Evolutionary conservation across 2,329 filamentous ascomycete genomes (phyloP), one percentile per base, ranked within the genome.

Genomic region (Fusarium sp.): DNA sequence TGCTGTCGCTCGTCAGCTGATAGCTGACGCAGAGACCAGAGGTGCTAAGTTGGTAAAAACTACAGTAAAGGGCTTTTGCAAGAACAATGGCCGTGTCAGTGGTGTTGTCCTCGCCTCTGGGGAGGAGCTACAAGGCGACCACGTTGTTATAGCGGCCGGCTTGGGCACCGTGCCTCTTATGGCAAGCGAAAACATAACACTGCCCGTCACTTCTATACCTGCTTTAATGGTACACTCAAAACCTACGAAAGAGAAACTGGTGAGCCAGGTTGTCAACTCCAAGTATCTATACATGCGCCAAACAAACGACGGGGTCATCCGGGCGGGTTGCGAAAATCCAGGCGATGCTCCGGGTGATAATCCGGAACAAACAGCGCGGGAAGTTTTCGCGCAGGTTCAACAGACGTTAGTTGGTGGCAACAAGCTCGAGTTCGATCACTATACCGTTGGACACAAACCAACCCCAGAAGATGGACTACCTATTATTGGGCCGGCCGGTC

Each of bases 141-240:
- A 70, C 6, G 2, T 70, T 8, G 49, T 70, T 2, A 58, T 70
- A 10, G 67, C 67, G 10, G 67, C 67, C 3, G 67, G 67, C 0
- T 11, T 70, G 5, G 67, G 67, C 2, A 67, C 22, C 8, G 42
- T 64, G 0, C 24, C 57, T 17, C 47, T 70, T 4, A 36, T 70
- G 1, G 62, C 28, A 19, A 47, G 3, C 5, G 57, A 65, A 28
- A n/a, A 17, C 5, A 46, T 67, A 8, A 26, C 10, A 1, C 14
- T 70, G 1, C 67, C 67, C 1, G 42, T 67, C 1, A 46, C 31
- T 0, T 21, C 50, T 5, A 42, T 67, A 1, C 62, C 67, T 7
- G 67, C 62, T 7, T 22, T 70, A 14, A 31, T 70, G 1, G 62
- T 67, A 14, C 67, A 67, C n/a, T 52, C 54, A 5, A 67, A 70